Conservation (phyloP, 495 filamentous ascomycete species). For the Aspergillus incahuasiensis region DNA sequence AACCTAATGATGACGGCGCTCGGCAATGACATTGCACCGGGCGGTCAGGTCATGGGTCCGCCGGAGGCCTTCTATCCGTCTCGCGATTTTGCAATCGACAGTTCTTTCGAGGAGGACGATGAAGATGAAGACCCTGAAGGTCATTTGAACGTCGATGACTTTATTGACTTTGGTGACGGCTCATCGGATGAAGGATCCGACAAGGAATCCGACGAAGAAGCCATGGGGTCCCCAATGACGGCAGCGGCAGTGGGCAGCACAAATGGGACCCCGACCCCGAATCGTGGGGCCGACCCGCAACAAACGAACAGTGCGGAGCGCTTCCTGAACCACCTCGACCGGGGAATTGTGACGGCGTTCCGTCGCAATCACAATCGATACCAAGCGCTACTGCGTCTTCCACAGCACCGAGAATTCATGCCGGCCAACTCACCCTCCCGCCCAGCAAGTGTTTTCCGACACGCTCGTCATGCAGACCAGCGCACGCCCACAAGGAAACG, state of each 20-base stretch:
- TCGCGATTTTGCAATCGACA: constrained; percentile 53
- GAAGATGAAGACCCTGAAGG: constrained; percentile 65
- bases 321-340: constrained; percentile 65
- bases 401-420: constrained; percentile 49
- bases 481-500: constrained; percentile 43
- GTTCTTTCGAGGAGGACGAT: constrained; percentile 51
- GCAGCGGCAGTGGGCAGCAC: constrained; percentile 33
- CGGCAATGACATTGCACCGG: constrained; percentile 51
- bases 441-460: constrained; percentile 45
- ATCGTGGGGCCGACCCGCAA: constrained; percentile 45
- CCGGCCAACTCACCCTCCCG: constrained; percentile 44
- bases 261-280: constrained; percentile 46
- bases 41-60: constrained; percentile 66
- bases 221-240: constrained; percentile 34
- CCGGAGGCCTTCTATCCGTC: constrained; percentile 73
- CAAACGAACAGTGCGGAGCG: constrained; percentile 47
- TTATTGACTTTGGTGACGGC: constrained; percentile 63
- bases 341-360: constrained; percentile 70
- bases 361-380: constrained; percentile 72
- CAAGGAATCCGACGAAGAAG: constrained; percentile 37
- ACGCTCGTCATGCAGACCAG: constrained; percentile 40
- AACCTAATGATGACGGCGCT: constrained; percentile 74
- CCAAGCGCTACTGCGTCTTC: constrained; percentile 60
- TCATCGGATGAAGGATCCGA: constrained; percentile 50
- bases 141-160: constrained; percentile 62